phyloP scores from a whole-genome alignment of 176 grass and related monocot genomes.

The Oryza brachyantha region DNA sequence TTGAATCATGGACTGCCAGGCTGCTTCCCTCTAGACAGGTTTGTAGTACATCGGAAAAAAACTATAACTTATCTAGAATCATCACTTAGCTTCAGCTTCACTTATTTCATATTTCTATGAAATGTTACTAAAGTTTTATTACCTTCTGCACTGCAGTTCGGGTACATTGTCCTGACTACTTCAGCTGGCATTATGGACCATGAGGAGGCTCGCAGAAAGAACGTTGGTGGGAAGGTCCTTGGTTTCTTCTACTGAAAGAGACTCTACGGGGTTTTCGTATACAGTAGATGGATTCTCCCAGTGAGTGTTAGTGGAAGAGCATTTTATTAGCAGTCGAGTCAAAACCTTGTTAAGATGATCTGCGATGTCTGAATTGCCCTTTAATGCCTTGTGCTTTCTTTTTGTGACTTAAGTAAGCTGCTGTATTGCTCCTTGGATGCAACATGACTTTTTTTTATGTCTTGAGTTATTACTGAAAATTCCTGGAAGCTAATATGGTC shows the following conservation, averaged over 20 bases:
- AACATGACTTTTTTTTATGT: neutral
- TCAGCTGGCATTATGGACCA: slow-evolving; percentile 85
- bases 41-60: neutral
- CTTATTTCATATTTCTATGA: neutral
- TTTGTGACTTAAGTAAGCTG: neutral
- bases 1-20: slow-evolving; percentile 61
- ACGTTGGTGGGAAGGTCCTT: slow-evolving; percentile 69
- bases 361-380: neutral
- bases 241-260: slow-evolving; percentile 63
- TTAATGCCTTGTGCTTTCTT: neutral
- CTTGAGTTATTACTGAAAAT: neutral
- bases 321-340: neutral
- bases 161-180: slow-evolving; percentile 74
- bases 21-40: slow-evolving; percentile 64
- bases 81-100: neutral
- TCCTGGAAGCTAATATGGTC: too few species aligned
- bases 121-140: neutral
- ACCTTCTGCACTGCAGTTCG: slow-evolving; percentile 47
- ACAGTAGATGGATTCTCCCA: neutral
- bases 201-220: slow-evolving; percentile 76
- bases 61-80: neutral
- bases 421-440: neutral
- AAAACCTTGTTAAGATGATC: neutral
- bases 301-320: neutral
- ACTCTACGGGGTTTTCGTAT: neutral